These are phyloP conservation scores for Podila epigama DNA, from an alignment of 192 early-diverging fungal genomes.

Conservation along the genomic window DNA sequence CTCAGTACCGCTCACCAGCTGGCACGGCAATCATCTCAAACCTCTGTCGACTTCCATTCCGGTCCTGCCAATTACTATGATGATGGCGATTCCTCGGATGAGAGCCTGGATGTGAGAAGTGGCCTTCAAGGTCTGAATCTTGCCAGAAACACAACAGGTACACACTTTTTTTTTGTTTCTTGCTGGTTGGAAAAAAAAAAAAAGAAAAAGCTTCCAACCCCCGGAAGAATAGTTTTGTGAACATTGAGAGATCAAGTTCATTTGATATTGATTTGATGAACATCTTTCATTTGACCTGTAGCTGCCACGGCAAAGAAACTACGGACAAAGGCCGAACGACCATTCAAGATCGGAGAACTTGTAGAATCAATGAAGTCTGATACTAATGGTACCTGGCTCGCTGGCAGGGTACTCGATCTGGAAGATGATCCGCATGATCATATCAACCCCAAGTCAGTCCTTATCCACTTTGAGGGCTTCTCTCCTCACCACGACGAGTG, in stretches of 20 bases:
- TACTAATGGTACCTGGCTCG: slow-evolving; percentile 44
- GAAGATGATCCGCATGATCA: slow-evolving; percentile 48
- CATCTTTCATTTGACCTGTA: background rate
- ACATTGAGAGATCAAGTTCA: background rate
- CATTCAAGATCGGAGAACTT: slow-evolving; percentile 46
- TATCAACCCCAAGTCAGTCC: slow-evolving; percentile 50
- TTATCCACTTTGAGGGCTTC: slow-evolving; percentile 63
- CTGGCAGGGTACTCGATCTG: slow-evolving; percentile 39
- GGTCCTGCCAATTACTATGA: slow-evolving; percentile 34
- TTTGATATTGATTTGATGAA: background rate
- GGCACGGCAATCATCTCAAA: slow-evolving; percentile 27
- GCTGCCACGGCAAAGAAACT: slow-evolving; percentile 19
- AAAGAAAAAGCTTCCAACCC: no score
- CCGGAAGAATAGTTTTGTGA: no score
- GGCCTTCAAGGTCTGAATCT: slow-evolving; percentile 40
- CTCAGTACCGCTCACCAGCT: slow-evolving; percentile 22
- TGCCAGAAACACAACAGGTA: slow-evolving; percentile 28
- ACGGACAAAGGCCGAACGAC: slow-evolving; percentile 31
- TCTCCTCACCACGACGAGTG: slow-evolving; percentile 59
- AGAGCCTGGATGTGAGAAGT: slow-evolving; percentile 33
- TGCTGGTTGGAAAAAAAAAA: no score
- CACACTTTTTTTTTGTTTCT: background rate
- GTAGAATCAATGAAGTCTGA: slow-evolving; percentile 49
- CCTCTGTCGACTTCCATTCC: slow-evolving; percentile 20
- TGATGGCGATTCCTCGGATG: slow-evolving; percentile 26